phyloP scores from a whole-genome alignment of 1,284 basidiomycete species.

The Ustilago bromivora region DNA sequence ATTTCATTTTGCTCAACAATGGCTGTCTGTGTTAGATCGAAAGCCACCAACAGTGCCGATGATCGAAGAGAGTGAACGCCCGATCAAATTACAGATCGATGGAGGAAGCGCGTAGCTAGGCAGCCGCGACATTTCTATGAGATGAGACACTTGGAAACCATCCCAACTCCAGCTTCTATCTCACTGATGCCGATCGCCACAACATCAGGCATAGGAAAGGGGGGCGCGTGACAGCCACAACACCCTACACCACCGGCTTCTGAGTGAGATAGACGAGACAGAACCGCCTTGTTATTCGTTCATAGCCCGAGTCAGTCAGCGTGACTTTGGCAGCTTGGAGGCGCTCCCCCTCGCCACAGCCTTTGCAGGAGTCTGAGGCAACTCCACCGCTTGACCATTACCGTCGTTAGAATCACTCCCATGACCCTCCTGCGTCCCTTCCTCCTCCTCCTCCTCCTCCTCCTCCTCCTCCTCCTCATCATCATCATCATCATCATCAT shows the following conservation, averaged over 20 bases:
- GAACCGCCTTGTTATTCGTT: too few relatives aligned
- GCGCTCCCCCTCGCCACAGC: background rate
- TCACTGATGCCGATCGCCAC: too few relatives aligned
- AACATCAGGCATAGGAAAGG: too few relatives aligned
- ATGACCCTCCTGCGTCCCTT: background rate
- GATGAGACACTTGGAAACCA: too few relatives aligned
- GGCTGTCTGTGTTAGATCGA: too few relatives aligned
- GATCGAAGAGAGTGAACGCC: background rate
- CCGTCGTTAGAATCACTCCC: background rate
- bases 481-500: constrained; percentile 19
- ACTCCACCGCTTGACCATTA: background rate
- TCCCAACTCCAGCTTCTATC: too few relatives aligned
- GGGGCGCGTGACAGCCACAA: too few relatives aligned
- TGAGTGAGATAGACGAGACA: background rate
- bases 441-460: background rate
- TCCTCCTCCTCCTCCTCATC: constrained; percentile 2
- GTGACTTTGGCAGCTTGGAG: background rate
- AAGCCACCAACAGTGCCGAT: background rate
- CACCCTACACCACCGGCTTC: background rate
- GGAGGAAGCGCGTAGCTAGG: too few relatives aligned
- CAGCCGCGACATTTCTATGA: too few relatives aligned
- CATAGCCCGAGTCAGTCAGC: too few relatives aligned
- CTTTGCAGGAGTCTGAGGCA: background rate
- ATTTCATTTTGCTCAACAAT: too few relatives aligned
- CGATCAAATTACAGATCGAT: too few relatives aligned